Evolutionary conservation across 257 asterid species (phyloP), one percentile per base, ranked within the genome.

Genomic region (Mentha longifolia): DNA sequence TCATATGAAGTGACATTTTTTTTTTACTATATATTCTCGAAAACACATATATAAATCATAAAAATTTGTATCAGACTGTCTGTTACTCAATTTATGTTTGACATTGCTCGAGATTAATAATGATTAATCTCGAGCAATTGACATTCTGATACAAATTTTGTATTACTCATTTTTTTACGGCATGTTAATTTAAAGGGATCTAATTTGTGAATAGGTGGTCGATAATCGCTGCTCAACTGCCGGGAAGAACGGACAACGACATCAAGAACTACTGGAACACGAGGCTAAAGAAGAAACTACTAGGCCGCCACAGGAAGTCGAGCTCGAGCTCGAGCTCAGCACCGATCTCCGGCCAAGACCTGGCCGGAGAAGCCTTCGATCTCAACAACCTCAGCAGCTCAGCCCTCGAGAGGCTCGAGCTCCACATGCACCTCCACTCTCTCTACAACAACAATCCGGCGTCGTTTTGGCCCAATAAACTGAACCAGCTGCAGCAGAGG

Each of bases 191-290:
- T 28, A 28, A 28, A 28, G 25, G 25, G 6, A 39, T 3, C 10
- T 39, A 9, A 39, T 42, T 9, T 42, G 12, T 10, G 15, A 1
- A 28, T 2, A 42, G 47, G 47, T 42, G 47, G 47, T 42, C 47
- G 47, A 42, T 42, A 42, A 42, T 42, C 47, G 47, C 47, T 2
- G 47, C 47, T 3, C 47, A 42, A 11, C 47, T 92, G 16, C 96
- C 97, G 0, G 97, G 96, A 77, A 82, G 97, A 74, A 91, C 97
- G 1, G 97, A 91, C 13, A 91, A 91, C 11, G 97, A 91, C 67
- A 89, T 92, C 78, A 92, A 92, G 77, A 92, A 92, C 72, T 92
- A 92, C 65, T 92, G 98, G 98, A 92, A 92, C 79, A 90, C 97
- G 0, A 72, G 84, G 59, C 56, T 92, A 73, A 92, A 92, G 85